Conservation (phyloP, 805 yeast species). For the Zygoascus bituminiphila region DNA sequence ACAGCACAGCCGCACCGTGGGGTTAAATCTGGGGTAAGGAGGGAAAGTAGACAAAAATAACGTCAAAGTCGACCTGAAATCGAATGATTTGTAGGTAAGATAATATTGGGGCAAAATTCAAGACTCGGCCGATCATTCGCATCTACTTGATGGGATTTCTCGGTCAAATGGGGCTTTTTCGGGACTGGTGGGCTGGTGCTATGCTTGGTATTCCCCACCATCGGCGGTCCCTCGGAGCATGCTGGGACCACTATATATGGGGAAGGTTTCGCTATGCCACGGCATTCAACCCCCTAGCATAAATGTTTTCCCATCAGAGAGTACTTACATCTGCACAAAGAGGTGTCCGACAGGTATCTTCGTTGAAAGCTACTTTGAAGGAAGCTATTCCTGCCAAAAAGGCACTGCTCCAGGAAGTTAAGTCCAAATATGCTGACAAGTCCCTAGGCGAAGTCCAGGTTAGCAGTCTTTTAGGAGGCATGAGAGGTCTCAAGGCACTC, state of each 20-base stretch:
- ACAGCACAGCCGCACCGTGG: no score
- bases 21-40: no score
- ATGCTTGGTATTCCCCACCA: not conserved
- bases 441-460: constrained; percentile 41
- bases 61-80: no score
- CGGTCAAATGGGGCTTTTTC: no score
- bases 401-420: constrained; percentile 35
- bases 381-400: constrained; percentile 38
- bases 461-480: constrained; percentile 52
- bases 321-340: not conserved
- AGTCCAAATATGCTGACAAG: constrained; percentile 29
- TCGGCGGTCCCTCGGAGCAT: not conserved
- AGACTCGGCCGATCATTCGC: no score
- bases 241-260: not conserved
- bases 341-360: constrained; percentile 12
- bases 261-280: not conserved
- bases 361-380: constrained; percentile 30
- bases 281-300: no score
- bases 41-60: no score
- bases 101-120: no score
- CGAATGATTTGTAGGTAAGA: no score
- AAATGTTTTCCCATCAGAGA: not conserved
- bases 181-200: no score
- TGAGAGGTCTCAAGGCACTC: constrained; percentile 68
- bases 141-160: no score